Conservation (phyloP, 495 filamentous ascomycete species). For the Hypoxylon trugodes region DNA sequence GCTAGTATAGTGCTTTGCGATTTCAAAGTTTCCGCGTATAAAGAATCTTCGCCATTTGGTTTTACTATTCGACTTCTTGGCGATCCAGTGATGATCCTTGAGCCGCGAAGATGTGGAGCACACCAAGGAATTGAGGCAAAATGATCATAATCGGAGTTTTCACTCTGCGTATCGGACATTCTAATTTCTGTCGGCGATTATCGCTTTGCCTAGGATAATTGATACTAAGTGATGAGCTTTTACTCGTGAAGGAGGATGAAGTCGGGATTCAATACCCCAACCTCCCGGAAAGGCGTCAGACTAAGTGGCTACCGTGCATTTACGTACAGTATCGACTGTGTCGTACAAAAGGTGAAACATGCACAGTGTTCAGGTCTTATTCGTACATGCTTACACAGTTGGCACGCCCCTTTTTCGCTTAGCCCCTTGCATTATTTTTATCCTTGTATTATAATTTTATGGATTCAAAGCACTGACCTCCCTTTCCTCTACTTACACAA, state of each 20-base stretch:
- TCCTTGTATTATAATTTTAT: no score
- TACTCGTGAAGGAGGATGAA: not conserved
- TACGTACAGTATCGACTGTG: no score
- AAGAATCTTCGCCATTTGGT: conserved; percentile 56
- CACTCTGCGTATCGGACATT: conserved; percentile 6
- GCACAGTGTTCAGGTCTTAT: no score
- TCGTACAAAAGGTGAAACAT: no score
- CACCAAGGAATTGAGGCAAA: conserved; percentile 68
- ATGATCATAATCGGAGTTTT: conserved; percentile 49
- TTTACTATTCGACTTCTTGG: conserved; percentile 57
- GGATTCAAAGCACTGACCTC: no score
- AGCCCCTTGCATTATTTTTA: no score
- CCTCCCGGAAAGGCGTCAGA: not conserved
- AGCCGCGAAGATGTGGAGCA: conserved; percentile 54
- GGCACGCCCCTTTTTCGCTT: no score
- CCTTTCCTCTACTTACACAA: no score
- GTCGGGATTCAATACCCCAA: not conserved
- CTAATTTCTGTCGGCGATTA: not conserved
- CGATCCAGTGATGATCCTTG: conserved; percentile 46
- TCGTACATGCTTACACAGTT: no score
- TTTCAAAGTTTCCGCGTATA: conserved; percentile 66
- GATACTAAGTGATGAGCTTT: not conserved
- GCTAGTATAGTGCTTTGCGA: conserved; percentile 57
- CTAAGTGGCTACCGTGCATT: not conserved
- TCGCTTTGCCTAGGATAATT: not conserved